A percentile compares a stretch with the other conserved stretches of the same genome.
Conservation (phyloP, 768 basidiomycete species). For the Termitomyces sp. region DNA sequence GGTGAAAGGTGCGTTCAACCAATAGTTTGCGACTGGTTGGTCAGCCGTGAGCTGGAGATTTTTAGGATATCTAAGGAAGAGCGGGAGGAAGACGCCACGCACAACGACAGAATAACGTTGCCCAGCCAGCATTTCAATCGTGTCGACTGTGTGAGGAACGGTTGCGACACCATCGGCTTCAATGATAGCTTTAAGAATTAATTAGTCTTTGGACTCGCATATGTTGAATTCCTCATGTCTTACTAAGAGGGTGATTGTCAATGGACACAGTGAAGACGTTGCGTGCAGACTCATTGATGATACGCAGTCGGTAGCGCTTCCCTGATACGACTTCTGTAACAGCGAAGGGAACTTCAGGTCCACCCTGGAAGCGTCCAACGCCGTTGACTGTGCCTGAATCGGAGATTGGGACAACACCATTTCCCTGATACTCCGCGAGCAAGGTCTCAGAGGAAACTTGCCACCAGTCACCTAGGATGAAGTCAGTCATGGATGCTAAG, state of each 20-base stretch:
- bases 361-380: constrained; percentile 30
- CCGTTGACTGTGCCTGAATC: constrained; percentile 42
- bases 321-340: constrained; percentile 30
- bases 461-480: constrained; percentile 37
- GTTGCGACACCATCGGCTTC: constrained; percentile 33
- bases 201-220: not conserved
- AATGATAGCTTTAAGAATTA: constrained; percentile 21
- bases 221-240: not conserved
- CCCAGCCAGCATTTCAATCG: constrained; percentile 35
- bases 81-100: not conserved
- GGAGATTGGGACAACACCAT: constrained; percentile 22
- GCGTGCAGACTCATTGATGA: constrained; percentile 40
- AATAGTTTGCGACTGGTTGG: constrained; percentile 41
- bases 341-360: constrained; percentile 28
- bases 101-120: constrained; percentile 44
- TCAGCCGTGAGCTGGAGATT: constrained; percentile 27
- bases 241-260: constrained; percentile 24
- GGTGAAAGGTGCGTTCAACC: constrained; percentile 31
- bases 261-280: constrained; percentile 28
- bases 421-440: constrained; percentile 19
- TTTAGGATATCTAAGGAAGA: not conserved
- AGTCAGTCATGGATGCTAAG: constrained; percentile 19
- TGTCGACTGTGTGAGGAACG: constrained; percentile 26
- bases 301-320: constrained; percentile 40
- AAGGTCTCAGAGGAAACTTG: constrained; percentile 17